Percentiles rank a stretch among this genome's conserved stretches.
Evolutionary conservation across 2,329 filamentous ascomycete species (phyloP).

Genomic region (Delphinella strobiligena): DNA sequence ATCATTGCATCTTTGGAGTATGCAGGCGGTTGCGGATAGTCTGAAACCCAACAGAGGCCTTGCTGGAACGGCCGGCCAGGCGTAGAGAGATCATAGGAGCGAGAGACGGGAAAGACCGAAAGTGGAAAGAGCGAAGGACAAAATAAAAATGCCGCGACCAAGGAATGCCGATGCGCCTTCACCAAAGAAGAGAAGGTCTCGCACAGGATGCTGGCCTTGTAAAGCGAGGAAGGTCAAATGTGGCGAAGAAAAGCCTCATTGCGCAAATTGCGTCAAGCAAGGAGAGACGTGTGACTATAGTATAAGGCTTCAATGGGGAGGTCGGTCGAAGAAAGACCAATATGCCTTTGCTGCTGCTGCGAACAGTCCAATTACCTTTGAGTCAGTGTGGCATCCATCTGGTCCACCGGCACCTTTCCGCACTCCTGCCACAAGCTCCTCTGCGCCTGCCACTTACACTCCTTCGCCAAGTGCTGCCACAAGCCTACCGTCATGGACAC

Average conservation of each 20-base stretch:
- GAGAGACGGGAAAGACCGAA: too few species aligned
- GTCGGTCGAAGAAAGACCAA: slow-evolving; percentile 46
- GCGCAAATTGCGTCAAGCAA: slow-evolving; percentile 59
- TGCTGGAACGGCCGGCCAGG: too few species aligned
- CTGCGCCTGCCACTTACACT: not conserved
- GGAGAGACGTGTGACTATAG: slow-evolving; percentile 69
- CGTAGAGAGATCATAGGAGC: too few species aligned
- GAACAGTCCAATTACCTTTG: not conserved
- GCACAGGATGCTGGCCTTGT: slow-evolving; percentile 64
- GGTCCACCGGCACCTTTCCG: not conserved
- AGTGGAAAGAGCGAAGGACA: not conserved
- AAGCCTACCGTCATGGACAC: too few species aligned
- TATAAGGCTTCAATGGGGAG: slow-evolving; percentile 71
- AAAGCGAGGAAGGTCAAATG: slow-evolving; percentile 73
- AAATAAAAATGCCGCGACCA: slow-evolving; percentile 50
- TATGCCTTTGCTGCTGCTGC: slow-evolving; percentile 20
- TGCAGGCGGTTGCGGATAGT: too few species aligned
- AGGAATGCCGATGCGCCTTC: slow-evolving; percentile 52
- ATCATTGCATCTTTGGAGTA: too few species aligned
- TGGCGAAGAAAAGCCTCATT: slow-evolving; percentile 63
- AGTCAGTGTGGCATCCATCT: not conserved
- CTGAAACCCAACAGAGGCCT: too few species aligned
- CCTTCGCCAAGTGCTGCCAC: too few species aligned
- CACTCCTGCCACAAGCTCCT: not conserved
- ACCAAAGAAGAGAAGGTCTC: slow-evolving; percentile 50